A percentile compares a stretch with the other conserved stretches of the same genome.
Evolutionary conservation across 1,284 basidiomycete genomes (phyloP).

Genomic region (Marasmius oreades): DNA sequence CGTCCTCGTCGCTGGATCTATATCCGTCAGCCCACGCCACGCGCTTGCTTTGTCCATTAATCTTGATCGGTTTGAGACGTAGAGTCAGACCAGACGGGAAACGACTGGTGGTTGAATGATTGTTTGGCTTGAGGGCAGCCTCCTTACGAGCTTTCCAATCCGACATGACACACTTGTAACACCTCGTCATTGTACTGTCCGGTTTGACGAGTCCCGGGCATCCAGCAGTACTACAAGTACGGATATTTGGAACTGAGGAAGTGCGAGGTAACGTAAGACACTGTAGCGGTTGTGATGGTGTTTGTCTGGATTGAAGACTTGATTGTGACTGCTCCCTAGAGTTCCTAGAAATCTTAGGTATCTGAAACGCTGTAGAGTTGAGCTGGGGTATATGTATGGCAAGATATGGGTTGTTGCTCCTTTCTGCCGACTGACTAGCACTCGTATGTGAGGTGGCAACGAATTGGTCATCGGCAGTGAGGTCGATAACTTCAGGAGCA

Average conservation of each 20-base stretch:
- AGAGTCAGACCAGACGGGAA: not conserved
- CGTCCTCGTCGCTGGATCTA: not conserved
- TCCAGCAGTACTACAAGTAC: constrained; percentile 1
- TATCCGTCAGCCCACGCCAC: constrained; percentile 14
- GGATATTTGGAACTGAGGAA: not conserved
- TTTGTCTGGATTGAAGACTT: not conserved
- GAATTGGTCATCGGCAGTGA: not conserved
- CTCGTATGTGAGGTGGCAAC: not conserved
- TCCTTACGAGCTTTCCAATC: constrained; percentile 3
- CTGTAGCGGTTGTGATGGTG: not conserved
- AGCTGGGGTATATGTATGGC: not conserved
- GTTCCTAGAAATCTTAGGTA: not conserved
- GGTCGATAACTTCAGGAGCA: not conserved
- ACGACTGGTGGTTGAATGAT: not conserved
- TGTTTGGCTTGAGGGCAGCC: not conserved
- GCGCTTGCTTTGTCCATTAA: not conserved
- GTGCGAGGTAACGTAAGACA: not conserved
- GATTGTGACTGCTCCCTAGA: not conserved
- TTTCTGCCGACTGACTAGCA: not conserved
- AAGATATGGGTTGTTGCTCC: not conserved
- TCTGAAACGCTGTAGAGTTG: not conserved
- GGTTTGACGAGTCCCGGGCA: constrained; percentile 6
- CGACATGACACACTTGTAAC: constrained; percentile 5
- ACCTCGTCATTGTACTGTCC: constrained; percentile 4
- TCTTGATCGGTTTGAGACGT: not conserved